Conservation (phyloP, 768 basidiomycete genomes). For the Mycena belliarum region DNA sequence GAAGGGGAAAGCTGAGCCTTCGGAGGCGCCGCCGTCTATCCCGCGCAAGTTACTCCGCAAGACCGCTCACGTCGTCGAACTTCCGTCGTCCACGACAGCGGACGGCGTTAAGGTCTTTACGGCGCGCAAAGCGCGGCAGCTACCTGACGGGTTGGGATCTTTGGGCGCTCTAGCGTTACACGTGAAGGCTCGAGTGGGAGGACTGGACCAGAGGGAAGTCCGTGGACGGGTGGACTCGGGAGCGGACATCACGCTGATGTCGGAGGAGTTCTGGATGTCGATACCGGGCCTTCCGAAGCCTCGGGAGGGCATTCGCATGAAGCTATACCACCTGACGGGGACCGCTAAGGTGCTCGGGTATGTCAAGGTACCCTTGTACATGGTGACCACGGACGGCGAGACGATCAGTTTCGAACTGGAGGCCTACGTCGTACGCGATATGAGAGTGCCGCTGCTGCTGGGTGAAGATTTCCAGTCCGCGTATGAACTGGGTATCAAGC, state of each 20-base stretch:
- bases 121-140: not conserved
- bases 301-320: not conserved
- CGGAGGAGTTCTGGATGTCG: conserved; percentile 1
- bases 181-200: not conserved
- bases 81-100: no score
- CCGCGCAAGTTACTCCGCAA: no score
- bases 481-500: conserved; percentile 23
- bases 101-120: no score
- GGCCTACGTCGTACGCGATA: conserved; percentile 26
- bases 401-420: conserved; percentile 19
- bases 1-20: no score
- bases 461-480: conserved; percentile 18
- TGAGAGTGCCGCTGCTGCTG: conserved; percentile 24
- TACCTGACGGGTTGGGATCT: not conserved
- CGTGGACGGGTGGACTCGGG: not conserved
- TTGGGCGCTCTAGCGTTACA: not conserved
- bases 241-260: conserved; percentile 13
- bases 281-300: not conserved
- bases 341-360: not conserved
- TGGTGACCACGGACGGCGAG: not conserved
- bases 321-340: not conserved
- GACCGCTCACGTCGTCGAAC: no score
- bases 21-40: no score
- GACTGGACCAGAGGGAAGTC: not conserved
- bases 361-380: not conserved